Percentiles rank a stretch among this genome's conserved stretches.
These are phyloP conservation scores for Penicillium hordei DNA, from an alignment of 2,329 filamentous ascomycete species.

Conservation along the genomic window DNA sequence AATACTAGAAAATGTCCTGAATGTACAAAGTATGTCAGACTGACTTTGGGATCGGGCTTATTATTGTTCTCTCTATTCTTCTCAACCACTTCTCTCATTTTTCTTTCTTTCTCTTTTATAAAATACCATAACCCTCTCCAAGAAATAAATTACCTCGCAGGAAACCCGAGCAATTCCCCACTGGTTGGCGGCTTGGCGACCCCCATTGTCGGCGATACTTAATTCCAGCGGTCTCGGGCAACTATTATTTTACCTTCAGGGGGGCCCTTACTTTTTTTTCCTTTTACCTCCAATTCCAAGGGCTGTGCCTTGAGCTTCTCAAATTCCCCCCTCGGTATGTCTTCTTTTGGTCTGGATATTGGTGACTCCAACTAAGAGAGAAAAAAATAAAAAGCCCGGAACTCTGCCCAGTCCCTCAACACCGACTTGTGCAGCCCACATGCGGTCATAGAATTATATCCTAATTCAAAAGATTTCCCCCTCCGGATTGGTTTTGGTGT, in stretches of 20 bases:
- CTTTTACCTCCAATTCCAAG: conserved; percentile 15
- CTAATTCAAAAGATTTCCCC: conserved; percentile 1
- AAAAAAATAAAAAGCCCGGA: conserved; percentile 15
- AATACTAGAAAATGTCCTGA: neutral
- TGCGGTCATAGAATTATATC: conserved; percentile 22
- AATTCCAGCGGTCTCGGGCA: conserved; percentile 25
- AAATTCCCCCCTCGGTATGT: conserved; percentile 1
- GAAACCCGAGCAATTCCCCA: conserved; percentile 11
- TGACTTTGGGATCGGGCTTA: neutral
- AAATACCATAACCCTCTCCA: neutral
- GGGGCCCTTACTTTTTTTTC: conserved; percentile 20
- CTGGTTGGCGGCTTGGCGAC: conserved; percentile 21
- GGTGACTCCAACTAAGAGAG: conserved; percentile 6
- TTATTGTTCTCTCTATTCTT: neutral
- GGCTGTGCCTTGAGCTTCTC: conserved; percentile 13
- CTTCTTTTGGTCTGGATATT: neutral
- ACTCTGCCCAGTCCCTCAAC: conserved; percentile 13
- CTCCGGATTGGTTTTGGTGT: conserved; percentile 19
- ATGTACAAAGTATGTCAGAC: neutral
- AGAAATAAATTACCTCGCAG: conserved; percentile 2
- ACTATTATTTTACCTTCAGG: conserved; percentile 30
- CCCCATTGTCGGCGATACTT: conserved; percentile 28
- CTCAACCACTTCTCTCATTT: no score
- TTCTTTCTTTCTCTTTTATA: neutral
- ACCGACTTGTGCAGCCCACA: conserved; percentile 22